phyloP scores from a whole-genome alignment of 169 alveolate genomes.

The Cryptosporidium canis region DNA sequence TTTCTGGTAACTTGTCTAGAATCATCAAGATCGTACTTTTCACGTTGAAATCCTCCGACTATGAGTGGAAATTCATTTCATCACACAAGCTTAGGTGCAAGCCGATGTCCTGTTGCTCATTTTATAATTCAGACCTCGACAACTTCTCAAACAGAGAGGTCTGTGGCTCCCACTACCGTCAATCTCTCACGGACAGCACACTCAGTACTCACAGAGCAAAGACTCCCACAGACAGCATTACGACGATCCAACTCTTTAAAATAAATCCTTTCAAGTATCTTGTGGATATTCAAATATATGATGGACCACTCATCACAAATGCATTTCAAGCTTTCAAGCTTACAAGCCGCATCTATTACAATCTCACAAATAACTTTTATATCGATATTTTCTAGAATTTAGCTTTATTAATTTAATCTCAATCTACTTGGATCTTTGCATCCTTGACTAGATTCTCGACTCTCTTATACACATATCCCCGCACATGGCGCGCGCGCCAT shows the following conservation, averaged over 20 bases:
- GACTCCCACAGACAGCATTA: background rate
- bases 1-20: constrained; percentile 24
- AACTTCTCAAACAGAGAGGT: too few relatives aligned
- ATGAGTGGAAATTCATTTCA: constrained; percentile 52
- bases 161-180: too few relatives aligned
- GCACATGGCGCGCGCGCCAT: too few relatives aligned
- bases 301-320: constrained; percentile 56
- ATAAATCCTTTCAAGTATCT: constrained; percentile 57
- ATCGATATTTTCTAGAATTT: constrained; percentile 1
- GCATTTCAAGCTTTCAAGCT: constrained; percentile 38
- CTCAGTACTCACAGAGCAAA: background rate
- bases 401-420: background rate
- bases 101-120: background rate
- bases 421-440: background rate
- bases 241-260: constrained; percentile 42
- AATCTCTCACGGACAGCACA: background rate
- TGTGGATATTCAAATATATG: constrained; percentile 42
- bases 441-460: too few relatives aligned
- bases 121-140: background rate
- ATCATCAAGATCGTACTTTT: constrained; percentile 32
- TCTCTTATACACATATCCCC: too few relatives aligned
- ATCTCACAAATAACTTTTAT: background rate
- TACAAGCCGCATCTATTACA: constrained; percentile 17
- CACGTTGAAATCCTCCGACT: constrained; percentile 24
- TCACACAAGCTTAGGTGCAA: constrained; percentile 57